phyloP scores from a whole-genome alignment of 2,329 filamentous ascomycete species.

The Nemania sp. region DNA sequence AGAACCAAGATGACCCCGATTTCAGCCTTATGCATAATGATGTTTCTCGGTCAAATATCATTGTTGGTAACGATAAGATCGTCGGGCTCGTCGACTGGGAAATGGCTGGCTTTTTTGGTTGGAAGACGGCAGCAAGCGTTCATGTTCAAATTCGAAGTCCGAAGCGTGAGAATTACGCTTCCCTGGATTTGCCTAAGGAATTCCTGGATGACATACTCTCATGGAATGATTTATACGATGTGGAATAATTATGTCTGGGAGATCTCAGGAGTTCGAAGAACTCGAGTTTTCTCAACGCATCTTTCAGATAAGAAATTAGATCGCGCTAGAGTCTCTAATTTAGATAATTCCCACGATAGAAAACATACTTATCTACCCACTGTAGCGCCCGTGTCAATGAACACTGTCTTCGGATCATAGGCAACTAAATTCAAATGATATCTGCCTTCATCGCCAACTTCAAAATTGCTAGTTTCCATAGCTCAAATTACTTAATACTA shows the following conservation, averaged over 20 bases:
- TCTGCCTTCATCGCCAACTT: too few relatives aligned
- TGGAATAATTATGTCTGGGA: neutral
- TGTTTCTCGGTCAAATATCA: conserved; percentile 25
- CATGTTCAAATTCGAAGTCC: conserved; percentile 13
- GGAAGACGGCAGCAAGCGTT: conserved; percentile 10
- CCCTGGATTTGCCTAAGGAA: conserved; percentile 21
- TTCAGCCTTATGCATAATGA: conserved; percentile 28
- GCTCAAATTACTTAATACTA: too few relatives aligned
- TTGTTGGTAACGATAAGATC: conserved; percentile 29
- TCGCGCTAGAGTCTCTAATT: neutral
- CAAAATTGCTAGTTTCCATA: too few relatives aligned
- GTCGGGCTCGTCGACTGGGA: conserved; percentile 30
- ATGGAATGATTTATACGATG: conserved; percentile 25
- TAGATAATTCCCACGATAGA: too few relatives aligned
- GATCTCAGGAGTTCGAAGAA: neutral
- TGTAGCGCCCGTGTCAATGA: too few relatives aligned
- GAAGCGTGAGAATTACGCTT: conserved; percentile 16
- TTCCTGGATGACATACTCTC: conserved; percentile 15
- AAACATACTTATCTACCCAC: too few relatives aligned
- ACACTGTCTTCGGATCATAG: too few relatives aligned
- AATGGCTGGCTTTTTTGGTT: conserved; percentile 25
- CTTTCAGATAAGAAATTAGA: neutral
- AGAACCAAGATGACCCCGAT: conserved; percentile 9
- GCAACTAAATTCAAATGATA: too few relatives aligned
- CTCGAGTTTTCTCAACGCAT: neutral